Evolutionary conservation across 306 rosid genomes (phyloP), one percentile per base, ranked within the genome.

Genomic region (Trichosanthes truncata): DNA sequence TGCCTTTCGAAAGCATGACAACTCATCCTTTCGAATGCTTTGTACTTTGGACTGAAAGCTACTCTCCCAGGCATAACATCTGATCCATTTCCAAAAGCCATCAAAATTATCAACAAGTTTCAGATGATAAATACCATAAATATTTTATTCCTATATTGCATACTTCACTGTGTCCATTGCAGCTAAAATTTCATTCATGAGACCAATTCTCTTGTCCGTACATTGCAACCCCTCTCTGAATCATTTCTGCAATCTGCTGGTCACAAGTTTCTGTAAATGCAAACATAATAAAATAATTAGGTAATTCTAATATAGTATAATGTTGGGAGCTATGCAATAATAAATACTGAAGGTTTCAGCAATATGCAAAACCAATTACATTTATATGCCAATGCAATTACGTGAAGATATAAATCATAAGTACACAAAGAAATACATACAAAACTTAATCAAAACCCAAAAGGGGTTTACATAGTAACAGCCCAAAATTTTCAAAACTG

Each of bases 121-220:
- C 14, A 57, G 55, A 9, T 12, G 21, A 21, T 57, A 21, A 77
- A 57, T 38, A 53, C 35, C 21, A 4, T 3, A 40, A 74, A 26
- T 15, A 59, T 31, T 57, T 33, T n/a, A n/a, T 77, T 77, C 53
- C 23, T 40, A 77, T 20, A 23, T 61, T 43, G 25, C 93, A 84
- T 89, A 95, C 98, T 95, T 95, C 81, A 95, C 96, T 76, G 92
- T 90, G 86, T 95, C 98, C 97, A 95, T 95, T 14, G 98, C 97
- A 46, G 98, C 97, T 81, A 95, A 88, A 81, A 95, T 87, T 85
- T 95, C 98, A 88, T 95, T 95, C 97, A 95, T 91, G 80, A 92
- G 97, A 80, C 98, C 90, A 51, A 95, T 95, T 90, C 98, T 91
- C 91, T 88, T 95, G 89, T 95, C n/a, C n/a, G n/a, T n/a, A n/a